phyloP scores from a whole-genome alignment of 2,329 filamentous ascomycete species.

The Cytospora piceicola region DNA sequence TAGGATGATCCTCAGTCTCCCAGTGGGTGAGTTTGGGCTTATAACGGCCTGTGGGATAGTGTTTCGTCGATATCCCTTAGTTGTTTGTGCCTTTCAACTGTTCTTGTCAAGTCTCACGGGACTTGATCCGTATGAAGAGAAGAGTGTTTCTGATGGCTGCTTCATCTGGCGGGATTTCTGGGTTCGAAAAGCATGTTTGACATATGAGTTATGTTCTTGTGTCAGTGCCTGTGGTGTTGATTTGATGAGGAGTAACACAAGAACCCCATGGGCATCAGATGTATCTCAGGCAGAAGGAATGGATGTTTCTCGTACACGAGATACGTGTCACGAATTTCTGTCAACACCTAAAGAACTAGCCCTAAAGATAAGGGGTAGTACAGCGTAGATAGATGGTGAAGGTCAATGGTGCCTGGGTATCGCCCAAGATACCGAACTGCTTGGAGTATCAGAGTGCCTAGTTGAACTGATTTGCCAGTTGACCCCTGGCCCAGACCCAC shows the following conservation, averaged over 20 bases:
- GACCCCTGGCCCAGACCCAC: constrained; percentile 10
- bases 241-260: not conserved
- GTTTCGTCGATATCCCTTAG: not conserved
- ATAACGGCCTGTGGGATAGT: not conserved
- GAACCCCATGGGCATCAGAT: not conserved
- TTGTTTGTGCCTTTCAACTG: not conserved
- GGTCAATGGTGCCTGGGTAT: too few species aligned
- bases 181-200: not conserved
- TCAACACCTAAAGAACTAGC: not conserved
- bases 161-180: not conserved
- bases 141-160: not conserved
- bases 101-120: not conserved
- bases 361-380: not conserved
- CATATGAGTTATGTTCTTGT: not conserved
- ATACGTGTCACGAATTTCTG: not conserved
- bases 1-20: not conserved
- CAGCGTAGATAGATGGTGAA: not conserved
- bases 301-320: not conserved
- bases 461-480: not conserved
- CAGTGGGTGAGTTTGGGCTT: not conserved
- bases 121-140: not conserved
- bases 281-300: not conserved
- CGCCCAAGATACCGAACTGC: not conserved
- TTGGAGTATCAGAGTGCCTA: not conserved
- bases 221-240: not conserved